Base-by-base conservation (phyloP, 352 stramenopile genomes). In the Globisporangium uncinulatum region DNA sequence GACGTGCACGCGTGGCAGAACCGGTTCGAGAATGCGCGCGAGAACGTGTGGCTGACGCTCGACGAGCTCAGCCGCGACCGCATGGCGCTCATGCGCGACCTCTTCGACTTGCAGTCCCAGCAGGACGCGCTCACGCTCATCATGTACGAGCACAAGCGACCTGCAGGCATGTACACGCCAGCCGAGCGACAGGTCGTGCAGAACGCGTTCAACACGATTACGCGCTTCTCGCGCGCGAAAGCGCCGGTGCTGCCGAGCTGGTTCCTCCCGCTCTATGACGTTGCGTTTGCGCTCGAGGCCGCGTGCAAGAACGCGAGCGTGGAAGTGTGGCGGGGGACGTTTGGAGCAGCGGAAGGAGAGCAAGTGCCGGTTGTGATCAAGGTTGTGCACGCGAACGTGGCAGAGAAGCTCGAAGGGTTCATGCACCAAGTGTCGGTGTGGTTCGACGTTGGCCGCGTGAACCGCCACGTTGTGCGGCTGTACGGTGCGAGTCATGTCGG, bases 161-260 rank as follows among this genome's bases (percentile, higher is more conserved):
- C 45, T 13, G 17, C 19, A 2, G 47, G 46, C 3, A 39, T 13
- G 20, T 55, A 47, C 46, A 55, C 46, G 24, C 20, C n/a, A 13
- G 9, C 46, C 4, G 46, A 50, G 55, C 41, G 36, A 15, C 46
- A 54, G 36, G 47, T 54, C 20, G 34, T 61, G 34, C 46, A 54
- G 46, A 54, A 55, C n/a, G 55, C 55, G 55, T 61, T 61, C 55
- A 61, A 54, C 47, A 61, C 55, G 21, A 61, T 61, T 34, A 54
- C 55, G 21, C 45, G 55, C 3, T 55, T 61, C 46, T 61, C 55
- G 37, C 55, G 55, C 37, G 55, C 55, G 11, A 54, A 61, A 20
- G 55, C 37, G 24, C 55, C 46, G 6, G 36, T 36, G 0, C 34
- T 61, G 11, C 55, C 55, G 14, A 43, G 34, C 19, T 55, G 36